phyloP scores from a whole-genome alignment of 441 rosid genomes.

The California macrophylla region DNA sequence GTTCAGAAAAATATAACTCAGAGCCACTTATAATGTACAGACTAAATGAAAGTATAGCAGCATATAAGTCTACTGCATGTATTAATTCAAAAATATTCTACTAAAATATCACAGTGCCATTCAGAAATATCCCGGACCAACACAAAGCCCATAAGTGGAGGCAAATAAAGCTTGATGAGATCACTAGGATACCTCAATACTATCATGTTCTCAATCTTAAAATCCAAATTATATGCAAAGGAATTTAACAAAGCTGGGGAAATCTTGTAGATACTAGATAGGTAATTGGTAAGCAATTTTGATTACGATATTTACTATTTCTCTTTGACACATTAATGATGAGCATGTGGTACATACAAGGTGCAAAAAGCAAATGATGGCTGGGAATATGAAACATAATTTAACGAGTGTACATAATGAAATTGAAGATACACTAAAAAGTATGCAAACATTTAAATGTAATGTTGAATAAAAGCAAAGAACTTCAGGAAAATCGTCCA shows the following conservation, averaged over 20 bases:
- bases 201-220: background rate
- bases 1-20: background rate
- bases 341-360: background rate
- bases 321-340: background rate
- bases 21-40: background rate
- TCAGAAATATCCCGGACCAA: background rate
- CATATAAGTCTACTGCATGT: background rate
- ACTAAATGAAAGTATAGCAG: background rate
- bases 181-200: background rate
- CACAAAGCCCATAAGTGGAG: background rate
- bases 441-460: background rate
- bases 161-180: background rate
- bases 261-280: background rate
- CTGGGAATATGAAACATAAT: slow-evolving; percentile 4
- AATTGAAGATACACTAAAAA: background rate
- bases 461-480: slow-evolving; percentile 4
- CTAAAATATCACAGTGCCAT: background rate
- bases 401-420: background rate
- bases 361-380: slow-evolving; percentile 8
- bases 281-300: background rate
- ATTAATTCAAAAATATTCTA: background rate
- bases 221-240: background rate
- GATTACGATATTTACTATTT: background rate
- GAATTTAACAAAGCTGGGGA: background rate
- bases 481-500: slow-evolving; percentile 16